These are phyloP conservation scores for Saccharum spontaneum DNA, from an alignment of 176 grass and related monocot genomes.

Conservation along the genomic window DNA sequence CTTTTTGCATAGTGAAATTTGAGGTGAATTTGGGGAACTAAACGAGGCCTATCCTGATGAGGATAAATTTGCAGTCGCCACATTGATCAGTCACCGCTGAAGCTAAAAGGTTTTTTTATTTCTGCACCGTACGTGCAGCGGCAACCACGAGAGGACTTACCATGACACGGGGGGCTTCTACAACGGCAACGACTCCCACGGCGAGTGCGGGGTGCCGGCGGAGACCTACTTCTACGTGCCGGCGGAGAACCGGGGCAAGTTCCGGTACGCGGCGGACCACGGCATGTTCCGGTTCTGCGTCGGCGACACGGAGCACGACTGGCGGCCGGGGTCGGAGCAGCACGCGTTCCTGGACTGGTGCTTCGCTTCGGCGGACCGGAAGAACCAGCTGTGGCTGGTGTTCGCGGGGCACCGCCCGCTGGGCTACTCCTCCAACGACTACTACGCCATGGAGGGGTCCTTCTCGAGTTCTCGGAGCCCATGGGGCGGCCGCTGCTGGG, in stretches of 20 bases:
- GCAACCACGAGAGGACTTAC: constrained; percentile 84
- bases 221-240: constrained; percentile 86
- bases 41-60: too few relatives aligned
- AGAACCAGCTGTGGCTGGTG: constrained; percentile 89
- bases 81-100: too few relatives aligned
- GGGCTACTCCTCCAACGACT: constrained; percentile 73
- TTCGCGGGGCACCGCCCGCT: constrained; percentile 73
- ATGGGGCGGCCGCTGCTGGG: constrained; percentile 63
- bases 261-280: constrained; percentile 73
- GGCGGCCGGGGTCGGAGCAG: constrained; percentile 60
- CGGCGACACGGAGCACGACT: constrained; percentile 82
- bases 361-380: constrained; percentile 59
- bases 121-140: constrained; percentile 23
- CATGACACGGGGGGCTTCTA: constrained; percentile 74
- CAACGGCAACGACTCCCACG: constrained; percentile 62
- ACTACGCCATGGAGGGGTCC: constrained; percentile 56
- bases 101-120: too few relatives aligned
- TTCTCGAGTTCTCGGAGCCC: constrained; percentile 67
- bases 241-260: constrained; percentile 64
- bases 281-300: constrained; percentile 89
- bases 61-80: too few relatives aligned
- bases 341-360: constrained; percentile 73
- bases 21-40: too few relatives aligned
- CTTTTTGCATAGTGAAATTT: too few relatives aligned
- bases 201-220: constrained; percentile 82